Conservation (phyloP, 306 rosid genomes). For the Datisca glomerata region DNA sequence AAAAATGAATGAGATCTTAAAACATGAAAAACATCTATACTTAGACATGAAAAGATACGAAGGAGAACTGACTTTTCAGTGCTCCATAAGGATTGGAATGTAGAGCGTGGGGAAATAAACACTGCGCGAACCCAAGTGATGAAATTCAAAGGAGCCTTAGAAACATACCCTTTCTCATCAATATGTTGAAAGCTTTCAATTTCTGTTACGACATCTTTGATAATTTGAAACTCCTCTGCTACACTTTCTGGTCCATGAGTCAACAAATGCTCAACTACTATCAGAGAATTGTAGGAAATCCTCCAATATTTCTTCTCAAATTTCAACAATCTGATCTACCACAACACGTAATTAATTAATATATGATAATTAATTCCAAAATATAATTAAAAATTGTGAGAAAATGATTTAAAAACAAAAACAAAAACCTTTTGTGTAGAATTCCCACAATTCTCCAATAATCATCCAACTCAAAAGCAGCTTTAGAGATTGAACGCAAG, state of each 20-base stretch:
- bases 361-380: neutral
- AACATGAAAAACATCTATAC: no score
- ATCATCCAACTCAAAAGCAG: slow-evolving; percentile 95
- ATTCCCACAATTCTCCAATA: slow-evolving; percentile 49
- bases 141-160: neutral
- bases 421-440: slow-evolving; percentile 30
- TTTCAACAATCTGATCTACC: slow-evolving; percentile 51
- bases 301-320: slow-evolving; percentile 89
- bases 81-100: no score
- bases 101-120: no score
- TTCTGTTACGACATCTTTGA: slow-evolving; percentile 47
- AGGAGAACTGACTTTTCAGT: no score
- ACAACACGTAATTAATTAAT: slow-evolving; percentile 4
- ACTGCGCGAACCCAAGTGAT: no score
- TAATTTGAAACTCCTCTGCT: slow-evolving; percentile 55
- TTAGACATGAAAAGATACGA: no score
- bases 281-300: slow-evolving; percentile 56
- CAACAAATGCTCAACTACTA: slow-evolving; percentile 60
- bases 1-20: neutral
- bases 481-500: slow-evolving; percentile 69
- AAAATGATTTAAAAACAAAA: neutral
- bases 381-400: neutral
- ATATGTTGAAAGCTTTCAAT: slow-evolving; percentile 54
- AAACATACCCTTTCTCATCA: slow-evolving; percentile 54
- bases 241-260: slow-evolving; percentile 97